These are phyloP conservation scores for Vitis rupestris DNA, from an alignment of 164 flowering plant species.

Conservation along the genomic window DNA sequence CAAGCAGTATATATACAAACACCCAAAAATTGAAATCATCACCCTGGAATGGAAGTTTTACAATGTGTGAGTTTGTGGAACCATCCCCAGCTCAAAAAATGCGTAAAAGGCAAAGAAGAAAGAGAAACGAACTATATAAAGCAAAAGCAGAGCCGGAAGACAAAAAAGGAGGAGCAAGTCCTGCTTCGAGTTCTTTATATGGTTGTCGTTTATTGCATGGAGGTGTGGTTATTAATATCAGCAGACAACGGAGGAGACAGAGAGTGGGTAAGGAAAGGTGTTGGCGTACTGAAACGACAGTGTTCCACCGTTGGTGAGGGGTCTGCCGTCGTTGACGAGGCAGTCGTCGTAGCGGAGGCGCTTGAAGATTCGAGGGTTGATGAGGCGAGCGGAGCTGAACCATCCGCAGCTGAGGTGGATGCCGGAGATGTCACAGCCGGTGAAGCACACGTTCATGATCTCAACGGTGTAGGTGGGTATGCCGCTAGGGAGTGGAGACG, in stretches of 20 bases:
- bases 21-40: too few relatives aligned
- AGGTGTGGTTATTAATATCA: not conserved
- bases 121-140: too few relatives aligned
- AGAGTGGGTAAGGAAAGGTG: constrained; percentile 58
- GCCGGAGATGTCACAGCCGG: constrained; percentile 59
- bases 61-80: too few relatives aligned
- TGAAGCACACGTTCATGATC: constrained; percentile 57
- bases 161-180: too few relatives aligned
- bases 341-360: constrained; percentile 70
- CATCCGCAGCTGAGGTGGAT: constrained; percentile 81
- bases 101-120: too few relatives aligned
- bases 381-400: constrained; percentile 76
- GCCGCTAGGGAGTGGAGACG: constrained; percentile 58
- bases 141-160: too few relatives aligned
- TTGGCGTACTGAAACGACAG: constrained; percentile 73
- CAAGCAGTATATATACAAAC: too few relatives aligned
- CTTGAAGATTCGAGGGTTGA: constrained; percentile 66
- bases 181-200: too few relatives aligned
- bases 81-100: too few relatives aligned
- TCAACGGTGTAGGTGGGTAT: constrained; percentile 80
- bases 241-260: constrained; percentile 58
- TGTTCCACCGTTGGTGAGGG: constrained; percentile 41
- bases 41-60: too few relatives aligned
- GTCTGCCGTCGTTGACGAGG: constrained; percentile 65
- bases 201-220: too few relatives aligned